These are phyloP conservation scores for Astrephomene gubernaculifera DNA, from an alignment of 139 green algal genomes.

Conservation along the genomic window DNA sequence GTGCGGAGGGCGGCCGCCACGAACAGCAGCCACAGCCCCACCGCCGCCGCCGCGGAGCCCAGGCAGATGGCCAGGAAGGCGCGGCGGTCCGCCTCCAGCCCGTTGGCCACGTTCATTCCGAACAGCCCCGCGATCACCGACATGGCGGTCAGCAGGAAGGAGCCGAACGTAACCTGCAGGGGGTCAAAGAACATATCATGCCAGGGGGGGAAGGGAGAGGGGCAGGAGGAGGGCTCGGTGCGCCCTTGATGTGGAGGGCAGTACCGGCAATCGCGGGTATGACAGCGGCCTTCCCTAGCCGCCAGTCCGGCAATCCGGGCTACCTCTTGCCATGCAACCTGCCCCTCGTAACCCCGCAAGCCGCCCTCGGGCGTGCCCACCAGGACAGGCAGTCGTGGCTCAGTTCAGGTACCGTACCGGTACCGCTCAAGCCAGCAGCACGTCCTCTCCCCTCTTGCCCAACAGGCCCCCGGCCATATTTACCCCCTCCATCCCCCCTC, in stretches of 20 bases:
- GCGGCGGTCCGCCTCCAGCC: conserved; percentile 19
- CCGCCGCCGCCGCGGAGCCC: not conserved
- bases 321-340: no score
- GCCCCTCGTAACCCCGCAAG: no score
- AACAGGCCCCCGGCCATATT: no score
- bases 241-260: not conserved
- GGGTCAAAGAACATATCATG: not conserved
- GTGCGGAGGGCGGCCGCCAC: conserved; percentile 9
- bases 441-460: no score
- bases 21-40: conserved; percentile 30
- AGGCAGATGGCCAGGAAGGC: conserved; percentile 38
- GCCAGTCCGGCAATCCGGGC: no score
- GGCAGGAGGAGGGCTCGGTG: not conserved
- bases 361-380: no score
- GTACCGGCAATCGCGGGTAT: not conserved
- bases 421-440: no score
- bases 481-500: not conserved
- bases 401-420: no score
- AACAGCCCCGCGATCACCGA: conserved; percentile 81
- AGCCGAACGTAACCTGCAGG: conserved; percentile 70
- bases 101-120: conserved; percentile 88
- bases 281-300: no score
- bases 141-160: conserved; percentile 72
- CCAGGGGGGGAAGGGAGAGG: conserved; percentile 22
- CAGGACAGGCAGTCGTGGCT: no score